Base-by-base conservation (phyloP, 176 grass and related monocot genomes). In the Eleusine coracana region DNA sequence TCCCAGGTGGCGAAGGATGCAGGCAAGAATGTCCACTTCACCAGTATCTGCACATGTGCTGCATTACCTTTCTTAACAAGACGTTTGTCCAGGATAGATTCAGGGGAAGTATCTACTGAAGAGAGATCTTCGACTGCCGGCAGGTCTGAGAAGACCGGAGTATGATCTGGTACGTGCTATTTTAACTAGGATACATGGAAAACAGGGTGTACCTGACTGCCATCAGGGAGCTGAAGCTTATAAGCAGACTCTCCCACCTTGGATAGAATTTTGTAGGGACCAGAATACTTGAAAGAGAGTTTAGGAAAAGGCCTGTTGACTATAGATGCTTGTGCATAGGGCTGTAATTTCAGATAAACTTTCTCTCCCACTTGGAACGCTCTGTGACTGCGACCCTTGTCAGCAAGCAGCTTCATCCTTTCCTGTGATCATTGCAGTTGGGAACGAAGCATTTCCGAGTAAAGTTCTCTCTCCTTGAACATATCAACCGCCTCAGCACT, bases 121-220 rank as follows among this genome's bases (percentile, higher is more conserved):
- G n/a, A n/a, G n/a, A n/a, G n/a, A n/a, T n/a, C n/a, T n/a, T n/a
- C n/a, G n/a, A 9, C 42, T 44, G 7, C 2, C 13, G 31, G 65
- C 0, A 67, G 13, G 0, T 3, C 1, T 0, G 28, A 3, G 6
- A 65, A 65, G 0, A 65, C 9, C 0, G 28, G 62, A 0, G 25
- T 5, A 5, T 65, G 10, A 16, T 15, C 8, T 1, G 62, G 62
- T 0, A 65, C 10, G 1, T 31, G 11, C 2, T 65, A 8, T 7
- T 39, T 67, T 1, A 67, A 1, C 1, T 67, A 5, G 3, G 65
- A 67, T 0, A 67, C 65, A 39, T 67, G 31, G 6, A 67, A 67
- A 1, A 67, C 13, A 1, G 31, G 34, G 5, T 67, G 65, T 0
- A 67, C 18, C 1, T 0, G 5, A 3, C 14, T 39, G 0, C 4